Percentiles rank a stretch among this genome's conserved stretches.
These are phyloP conservation scores for Talaromyces ruber DNA, from an alignment of 495 filamentous ascomycete species.

Conservation along the genomic window DNA sequence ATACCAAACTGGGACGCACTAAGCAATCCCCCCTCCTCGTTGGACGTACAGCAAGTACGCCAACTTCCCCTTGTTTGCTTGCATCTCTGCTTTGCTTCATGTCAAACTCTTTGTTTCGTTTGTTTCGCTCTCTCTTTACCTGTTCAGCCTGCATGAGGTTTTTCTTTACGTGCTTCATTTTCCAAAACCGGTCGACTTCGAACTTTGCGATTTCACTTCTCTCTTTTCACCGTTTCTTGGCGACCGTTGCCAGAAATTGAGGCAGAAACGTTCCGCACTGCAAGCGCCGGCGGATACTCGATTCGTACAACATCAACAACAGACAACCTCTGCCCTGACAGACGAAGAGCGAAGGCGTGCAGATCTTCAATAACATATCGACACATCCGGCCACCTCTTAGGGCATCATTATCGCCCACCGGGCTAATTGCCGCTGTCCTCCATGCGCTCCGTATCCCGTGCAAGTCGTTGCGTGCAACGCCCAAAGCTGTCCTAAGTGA, in stretches of 20 bases:
- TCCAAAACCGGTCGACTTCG: background rate
- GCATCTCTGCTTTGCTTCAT: background rate
- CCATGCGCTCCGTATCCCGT: conserved; percentile 3
- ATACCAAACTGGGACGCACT: background rate
- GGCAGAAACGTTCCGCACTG: background rate
- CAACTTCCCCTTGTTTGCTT: background rate
- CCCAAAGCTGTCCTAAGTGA: conserved; percentile 1
- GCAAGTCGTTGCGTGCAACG: conserved; percentile 8
- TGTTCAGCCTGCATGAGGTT: background rate
- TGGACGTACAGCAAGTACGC: background rate
- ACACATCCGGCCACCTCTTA: background rate
- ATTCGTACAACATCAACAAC: background rate
- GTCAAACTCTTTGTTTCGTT: background rate
- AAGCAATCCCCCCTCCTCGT: background rate
- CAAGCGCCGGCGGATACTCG: background rate
- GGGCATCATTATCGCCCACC: background rate
- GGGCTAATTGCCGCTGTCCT: conserved; percentile 1
- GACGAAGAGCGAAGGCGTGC: background rate
- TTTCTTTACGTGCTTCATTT: background rate
- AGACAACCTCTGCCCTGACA: background rate
- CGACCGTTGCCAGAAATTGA: background rate
- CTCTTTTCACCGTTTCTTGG: background rate
- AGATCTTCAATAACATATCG: background rate
- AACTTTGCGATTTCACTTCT: background rate
- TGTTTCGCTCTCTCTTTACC: background rate